phyloP scores from a whole-genome alignment of 306 rosid genomes.

The Dryas alaskensis region DNA sequence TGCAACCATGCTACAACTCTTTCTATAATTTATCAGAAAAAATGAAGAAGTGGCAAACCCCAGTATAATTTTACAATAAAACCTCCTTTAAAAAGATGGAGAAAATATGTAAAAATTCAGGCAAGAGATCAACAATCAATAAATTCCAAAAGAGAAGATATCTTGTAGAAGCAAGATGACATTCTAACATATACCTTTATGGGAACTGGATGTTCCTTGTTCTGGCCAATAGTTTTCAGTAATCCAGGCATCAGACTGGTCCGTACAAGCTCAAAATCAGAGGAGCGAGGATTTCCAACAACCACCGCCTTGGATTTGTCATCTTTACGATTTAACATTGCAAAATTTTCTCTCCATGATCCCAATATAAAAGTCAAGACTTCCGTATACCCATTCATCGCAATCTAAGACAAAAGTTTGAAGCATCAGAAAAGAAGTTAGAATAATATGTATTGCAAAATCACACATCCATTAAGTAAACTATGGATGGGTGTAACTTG shows the following conservation, averaged over 20 bases:
- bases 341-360: slow-evolving; percentile 70
- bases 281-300: slow-evolving; percentile 83
- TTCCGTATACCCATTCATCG: slow-evolving; percentile 83
- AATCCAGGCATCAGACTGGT: slow-evolving; percentile 89
- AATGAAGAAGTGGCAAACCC: neutral
- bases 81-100: no score
- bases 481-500: neutral
- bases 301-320: slow-evolving; percentile 64
- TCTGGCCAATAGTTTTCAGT: slow-evolving; percentile 78
- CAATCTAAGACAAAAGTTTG: slow-evolving; percentile 52
- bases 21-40: neutral
- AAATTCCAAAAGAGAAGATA: neutral
- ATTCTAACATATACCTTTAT: slow-evolving; percentile 57
- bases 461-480: neutral
- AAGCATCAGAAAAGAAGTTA: slow-evolving; percentile 12
- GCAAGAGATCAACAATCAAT: no score
- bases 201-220: slow-evolving; percentile 95
- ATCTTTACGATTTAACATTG: slow-evolving; percentile 74
- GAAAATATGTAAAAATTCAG: no score
- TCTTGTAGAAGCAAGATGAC: neutral
- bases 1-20: neutral
- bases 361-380: slow-evolving; percentile 85
- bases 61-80: no score
- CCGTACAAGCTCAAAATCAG: slow-evolving; percentile 88
- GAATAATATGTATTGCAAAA: neutral